phyloP scores from a whole-genome alignment of 2,329 filamentous ascomycete genomes.

The Ceratocystis eucalypticola region DNA sequence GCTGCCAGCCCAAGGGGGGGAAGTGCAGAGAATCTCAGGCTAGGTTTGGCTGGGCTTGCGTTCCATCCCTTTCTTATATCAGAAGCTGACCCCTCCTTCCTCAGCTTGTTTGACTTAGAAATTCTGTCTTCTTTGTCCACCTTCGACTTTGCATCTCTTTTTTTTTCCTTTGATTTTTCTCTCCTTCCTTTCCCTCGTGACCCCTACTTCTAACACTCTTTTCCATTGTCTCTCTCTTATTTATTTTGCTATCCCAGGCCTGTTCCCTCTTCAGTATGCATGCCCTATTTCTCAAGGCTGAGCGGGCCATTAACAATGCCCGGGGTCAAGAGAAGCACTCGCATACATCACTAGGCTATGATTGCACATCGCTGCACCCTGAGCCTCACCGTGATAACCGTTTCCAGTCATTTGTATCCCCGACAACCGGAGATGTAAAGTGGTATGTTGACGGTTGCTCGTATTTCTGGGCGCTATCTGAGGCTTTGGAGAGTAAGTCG shows the following conservation, averaged over 20 bases:
- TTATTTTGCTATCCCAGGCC: neutral
- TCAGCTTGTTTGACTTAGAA: neutral
- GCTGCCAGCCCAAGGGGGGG: neutral
- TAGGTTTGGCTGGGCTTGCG: neutral
- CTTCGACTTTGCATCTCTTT: neutral
- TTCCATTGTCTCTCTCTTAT: neutral
- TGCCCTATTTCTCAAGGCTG: conserved; percentile 34
- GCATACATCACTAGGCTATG: conserved; percentile 31
- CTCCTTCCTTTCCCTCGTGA: neutral
- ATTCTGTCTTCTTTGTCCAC: neutral
- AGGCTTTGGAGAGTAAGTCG: conserved; percentile 52
- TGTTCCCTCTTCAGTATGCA: conserved; percentile 10
- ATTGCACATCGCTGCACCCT: conserved; percentile 31
- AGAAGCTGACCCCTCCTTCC: conserved; percentile 1
- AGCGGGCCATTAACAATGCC: conserved; percentile 24
- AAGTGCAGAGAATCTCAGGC: neutral
- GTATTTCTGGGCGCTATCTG: conserved; percentile 75
- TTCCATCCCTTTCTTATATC: neutral
- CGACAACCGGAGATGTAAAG: conserved; percentile 61
- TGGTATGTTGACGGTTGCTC: conserved; percentile 79
- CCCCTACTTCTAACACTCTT: neutral
- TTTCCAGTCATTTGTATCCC: conserved; percentile 57
- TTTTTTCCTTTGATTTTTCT: neutral
- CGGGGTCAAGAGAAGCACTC: conserved; percentile 33
- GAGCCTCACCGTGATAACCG: conserved; percentile 37